Conservation (phyloP, 2,329 filamentous ascomycete genomes). For the Penicillium sp. region DNA sequence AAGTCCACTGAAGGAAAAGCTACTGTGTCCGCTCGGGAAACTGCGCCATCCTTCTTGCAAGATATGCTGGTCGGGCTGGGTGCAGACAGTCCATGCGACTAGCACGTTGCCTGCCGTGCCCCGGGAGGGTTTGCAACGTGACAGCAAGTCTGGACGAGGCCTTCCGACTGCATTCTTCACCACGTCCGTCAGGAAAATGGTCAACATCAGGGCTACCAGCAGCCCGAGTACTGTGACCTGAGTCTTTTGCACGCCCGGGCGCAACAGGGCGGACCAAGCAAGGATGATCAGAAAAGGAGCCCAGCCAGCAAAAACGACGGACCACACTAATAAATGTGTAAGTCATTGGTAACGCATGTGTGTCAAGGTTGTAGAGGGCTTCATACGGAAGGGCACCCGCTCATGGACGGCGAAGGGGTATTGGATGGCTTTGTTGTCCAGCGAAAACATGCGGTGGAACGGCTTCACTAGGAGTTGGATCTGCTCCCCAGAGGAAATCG, state of each 20-base stretch:
- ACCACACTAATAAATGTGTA: slow-evolving; percentile 50
- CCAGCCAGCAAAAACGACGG: slow-evolving; percentile 74
- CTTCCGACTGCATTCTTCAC: slow-evolving; percentile 85
- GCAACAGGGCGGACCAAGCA: slow-evolving; percentile 60
- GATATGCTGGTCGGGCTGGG: slow-evolving; percentile 52
- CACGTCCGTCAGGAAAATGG: slow-evolving; percentile 80
- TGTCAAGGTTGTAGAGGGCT: not conserved
- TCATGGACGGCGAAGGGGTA: slow-evolving; percentile 84
- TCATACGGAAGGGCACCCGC: slow-evolving; percentile 72
- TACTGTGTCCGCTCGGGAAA: slow-evolving; percentile 63
- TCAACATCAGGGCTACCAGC: slow-evolving; percentile 70
- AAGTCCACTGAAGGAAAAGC: slow-evolving; percentile 59
- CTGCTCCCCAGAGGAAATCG: no score
- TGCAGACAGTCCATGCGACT: slow-evolving; percentile 49
- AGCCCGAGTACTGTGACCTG: slow-evolving; percentile 84
- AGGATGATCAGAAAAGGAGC: slow-evolving; percentile 67
- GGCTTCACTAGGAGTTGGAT: slow-evolving; percentile 70
- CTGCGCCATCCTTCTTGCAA: slow-evolving; percentile 65
- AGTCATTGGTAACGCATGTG: not conserved
- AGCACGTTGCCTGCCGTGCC: slow-evolving; percentile 56
- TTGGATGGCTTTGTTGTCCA: slow-evolving; percentile 78
- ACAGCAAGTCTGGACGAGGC: slow-evolving; percentile 80
- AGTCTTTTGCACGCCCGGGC: slow-evolving; percentile 69
- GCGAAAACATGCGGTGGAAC: slow-evolving; percentile 91
- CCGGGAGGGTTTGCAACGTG: slow-evolving; percentile 72